Base-by-base conservation (phyloP, 108 stramenopile species). In the Nitzschia inconspicua region DNA sequence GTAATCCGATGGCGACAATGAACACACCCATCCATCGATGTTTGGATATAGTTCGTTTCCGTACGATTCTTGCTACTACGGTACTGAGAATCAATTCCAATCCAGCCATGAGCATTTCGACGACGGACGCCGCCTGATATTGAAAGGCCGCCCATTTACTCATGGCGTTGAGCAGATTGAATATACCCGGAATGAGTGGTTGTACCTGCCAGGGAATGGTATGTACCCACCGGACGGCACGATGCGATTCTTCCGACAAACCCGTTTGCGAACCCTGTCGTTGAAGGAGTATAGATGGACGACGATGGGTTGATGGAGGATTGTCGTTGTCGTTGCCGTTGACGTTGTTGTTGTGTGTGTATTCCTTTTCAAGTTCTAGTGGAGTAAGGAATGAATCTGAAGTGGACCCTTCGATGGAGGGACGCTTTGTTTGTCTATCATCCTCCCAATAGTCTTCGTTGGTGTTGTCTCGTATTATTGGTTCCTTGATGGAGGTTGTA, bases 81-180 rank as follows among this genome's bases (percentile, higher is more conserved):
- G 57, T 44, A 30, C 74, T 76, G 28, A 79, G 42, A 2, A 65
- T 47, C 14, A 80, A 36, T 42, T 80, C 79, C 32, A 70, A 28
- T 2, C 79, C 79, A 22, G 60, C 54, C 2, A 77, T 80, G 10
- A 80, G 50, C 61, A 77, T 80, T 51, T 80, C 79, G 2, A 76
- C 75, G 6, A 66, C 67, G 18, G 72, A 77, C 0, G 79, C 75
- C 19, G 67, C 54, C 18, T 74, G 32, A 39, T 48, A 77, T 7
- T 77, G 41, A 14, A 80, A 54, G 19, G 75, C 63, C 9, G 76
- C 72, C 76, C 76, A 67, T n/a, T 66, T 48, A 39, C 63, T 40
- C 16, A 34, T 55, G 10, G 51, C n/a, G 20, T 68, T 69, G 35
- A 47, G 47, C 3, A 71, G 57, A 26, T 71, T 65, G 57, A 71